phyloP scores from a whole-genome alignment of 2,329 filamentous ascomycete species.

The Xylaria arbuscula region DNA sequence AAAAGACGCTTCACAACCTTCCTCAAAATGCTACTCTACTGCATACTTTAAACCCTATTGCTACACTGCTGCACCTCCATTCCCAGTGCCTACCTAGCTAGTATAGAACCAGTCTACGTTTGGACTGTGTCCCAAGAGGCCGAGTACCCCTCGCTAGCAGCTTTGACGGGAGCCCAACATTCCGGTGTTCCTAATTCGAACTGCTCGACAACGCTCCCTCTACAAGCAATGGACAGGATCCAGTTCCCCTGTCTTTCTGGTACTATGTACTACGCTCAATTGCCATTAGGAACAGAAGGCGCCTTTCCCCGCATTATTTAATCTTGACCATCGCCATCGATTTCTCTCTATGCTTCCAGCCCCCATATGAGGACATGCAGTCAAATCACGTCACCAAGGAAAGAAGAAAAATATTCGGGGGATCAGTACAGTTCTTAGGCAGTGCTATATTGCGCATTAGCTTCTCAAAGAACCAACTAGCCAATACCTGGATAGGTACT shows the following conservation, averaged over 20 bases:
- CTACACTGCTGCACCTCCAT: neutral
- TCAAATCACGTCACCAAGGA: slow-evolving; percentile 1
- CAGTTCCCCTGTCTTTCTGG: neutral
- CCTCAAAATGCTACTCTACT: slow-evolving; percentile 2
- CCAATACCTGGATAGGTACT: no score
- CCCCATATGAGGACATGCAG: neutral
- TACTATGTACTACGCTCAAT: neutral
- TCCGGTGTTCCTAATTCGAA: neutral
- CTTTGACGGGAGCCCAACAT: neutral
- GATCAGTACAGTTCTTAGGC: neutral
- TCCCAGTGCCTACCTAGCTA: neutral
- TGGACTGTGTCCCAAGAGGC: neutral
- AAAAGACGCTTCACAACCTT: slow-evolving; percentile 2
- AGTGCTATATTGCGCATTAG: slow-evolving; percentile 5
- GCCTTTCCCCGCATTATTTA: neutral
- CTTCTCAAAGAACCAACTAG: neutral
- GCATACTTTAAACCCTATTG: slow-evolving; percentile 4
- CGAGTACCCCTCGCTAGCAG: neutral
- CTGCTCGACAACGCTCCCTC: neutral
- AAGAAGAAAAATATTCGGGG: no score
- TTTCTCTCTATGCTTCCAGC: neutral
- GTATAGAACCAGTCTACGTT: neutral
- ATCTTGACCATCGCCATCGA: neutral
- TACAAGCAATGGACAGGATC: neutral
- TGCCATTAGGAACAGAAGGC: neutral